Base-by-base conservation (phyloP, 2,329 filamentous ascomycete genomes). In the Stachybotrys echinatus region DNA sequence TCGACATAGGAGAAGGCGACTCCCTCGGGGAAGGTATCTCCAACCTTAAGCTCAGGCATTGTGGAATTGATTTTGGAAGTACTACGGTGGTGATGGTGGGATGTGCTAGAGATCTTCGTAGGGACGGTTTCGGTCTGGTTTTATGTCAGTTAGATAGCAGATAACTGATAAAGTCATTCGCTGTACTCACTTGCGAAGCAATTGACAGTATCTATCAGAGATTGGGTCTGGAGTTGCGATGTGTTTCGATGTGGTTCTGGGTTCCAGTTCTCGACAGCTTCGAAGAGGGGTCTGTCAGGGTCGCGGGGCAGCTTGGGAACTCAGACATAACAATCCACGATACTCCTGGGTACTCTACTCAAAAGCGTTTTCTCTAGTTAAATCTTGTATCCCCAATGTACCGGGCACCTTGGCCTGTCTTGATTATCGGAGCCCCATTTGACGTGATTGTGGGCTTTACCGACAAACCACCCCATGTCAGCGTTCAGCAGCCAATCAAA, bases 1-100 rank as follows among this genome's bases (percentile, higher is more conserved):
- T 89, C 86, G 58, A 94, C 81, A 79, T 92, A 94, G 63, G 83
- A 87, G 79, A 96, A 96, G 69, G 78, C 77, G 54, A 95, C 85
- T 61, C 80, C 87, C 60, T 84, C 75, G 59, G 92, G 92, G 79
- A 97, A 92, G 67, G 76, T 75, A 70, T 95, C 89, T 65, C 92
- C 92, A 67, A 80, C 80, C 69, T 92, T 85, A 71, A 94, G 80
- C 69, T 79, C 79, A 74, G 85, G 62, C 77, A 80, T 79, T 47
- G 54, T 61, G 45, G n/a, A 44, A 49, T 50, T 40, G 38, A 42
- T 23, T 42, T 40, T 44, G 42, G 19, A 23, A 8, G 51, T 48
- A 48, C 34, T 44, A 31, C 39, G 45, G 47, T 45, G 40, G 43
- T 48, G 20, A 39, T 31, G 19, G 37, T 37, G 42, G 44, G 49